These are phyloP conservation scores for Leccinum broughii DNA, from an alignment of 768 basidiomycete species.

Conservation along the genomic window DNA sequence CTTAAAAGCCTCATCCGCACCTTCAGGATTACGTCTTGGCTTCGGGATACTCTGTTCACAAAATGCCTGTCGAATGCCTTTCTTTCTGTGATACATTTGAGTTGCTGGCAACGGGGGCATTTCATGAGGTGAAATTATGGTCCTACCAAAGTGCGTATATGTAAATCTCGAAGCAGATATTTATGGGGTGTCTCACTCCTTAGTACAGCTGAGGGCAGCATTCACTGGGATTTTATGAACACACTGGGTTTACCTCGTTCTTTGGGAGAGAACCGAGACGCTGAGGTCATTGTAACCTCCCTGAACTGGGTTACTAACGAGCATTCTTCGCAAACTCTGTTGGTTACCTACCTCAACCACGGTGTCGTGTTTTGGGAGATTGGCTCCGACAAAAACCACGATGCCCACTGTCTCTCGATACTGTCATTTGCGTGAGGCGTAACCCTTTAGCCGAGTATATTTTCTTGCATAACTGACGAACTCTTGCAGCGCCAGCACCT, in stretches of 20 bases:
- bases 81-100: not conserved
- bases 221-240: not conserved
- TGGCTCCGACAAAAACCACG: not conserved
- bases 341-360: not conserved
- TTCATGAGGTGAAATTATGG: not conserved
- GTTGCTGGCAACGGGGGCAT: not conserved
- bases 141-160: not conserved
- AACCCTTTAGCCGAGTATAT: no score
- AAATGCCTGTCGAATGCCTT: not conserved
- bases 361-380: not conserved
- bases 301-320: not conserved
- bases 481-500: not conserved
- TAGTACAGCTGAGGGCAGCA: no score
- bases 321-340: not conserved
- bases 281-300: not conserved
- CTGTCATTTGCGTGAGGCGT: not conserved
- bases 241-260: not conserved
- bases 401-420: not conserved
- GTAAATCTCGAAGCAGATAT: no score
- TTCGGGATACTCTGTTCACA: no score
- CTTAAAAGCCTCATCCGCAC: no score
- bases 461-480: not conserved
- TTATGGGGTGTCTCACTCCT: no score
- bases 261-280: not conserved
- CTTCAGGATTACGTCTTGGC: no score